Evolutionary conservation across 495 filamentous ascomycete species (phyloP), one percentile per base, ranked within the genome.

Genomic region (Penicillium daleae): DNA sequence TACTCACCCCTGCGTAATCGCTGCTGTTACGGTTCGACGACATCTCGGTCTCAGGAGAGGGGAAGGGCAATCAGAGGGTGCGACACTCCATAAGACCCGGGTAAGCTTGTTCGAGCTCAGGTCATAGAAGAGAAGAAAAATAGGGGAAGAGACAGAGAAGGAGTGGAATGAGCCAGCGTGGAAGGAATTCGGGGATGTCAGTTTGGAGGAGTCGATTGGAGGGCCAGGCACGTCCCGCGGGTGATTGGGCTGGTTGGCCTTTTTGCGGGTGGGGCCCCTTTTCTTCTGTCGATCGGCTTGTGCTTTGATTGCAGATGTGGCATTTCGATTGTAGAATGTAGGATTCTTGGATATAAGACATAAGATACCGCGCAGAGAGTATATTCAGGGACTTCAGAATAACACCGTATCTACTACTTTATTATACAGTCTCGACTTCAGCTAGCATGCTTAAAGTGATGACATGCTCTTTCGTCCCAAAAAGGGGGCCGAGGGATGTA

Each of bases 1-100:
- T 29, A 71, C 80, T 71, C 71, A 83, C 82, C 75, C 76, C 80
- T 77, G 81, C 80, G 59, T 79, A 78, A 60, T 83, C 82, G 60
- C 73, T 76, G 64, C 75, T 79, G 46, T 82, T 78, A 37, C 73
- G 73, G 61, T 72, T 78, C 40, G 71, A 74, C 78, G 71, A 74
- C 78, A 81, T 73, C 10, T 63, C 63, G 58, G 52, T 44, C 55
- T 63, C 52, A 53, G 56, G 40, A 37, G 17, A 52, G 27, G 49
- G 40, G 42, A 42, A 55, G 31, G 29, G 51, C 21, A 70, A 71
- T 69, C 63, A 68, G 57, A 60, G 49, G 59, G 59, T 9, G 33
- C 22, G 63, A 63, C 61, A 65, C 61, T 58, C 62, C 70, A 69
- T 69, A 68, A 52, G 63, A 67, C 56, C 64, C 57, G 60, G 19